A percentile compares a stretch with the other conserved stretches of the same genome.
These are phyloP conservation scores for Aspergillus sparsus DNA, from an alignment of 495 filamentous ascomycete species.

Conservation along the genomic window DNA sequence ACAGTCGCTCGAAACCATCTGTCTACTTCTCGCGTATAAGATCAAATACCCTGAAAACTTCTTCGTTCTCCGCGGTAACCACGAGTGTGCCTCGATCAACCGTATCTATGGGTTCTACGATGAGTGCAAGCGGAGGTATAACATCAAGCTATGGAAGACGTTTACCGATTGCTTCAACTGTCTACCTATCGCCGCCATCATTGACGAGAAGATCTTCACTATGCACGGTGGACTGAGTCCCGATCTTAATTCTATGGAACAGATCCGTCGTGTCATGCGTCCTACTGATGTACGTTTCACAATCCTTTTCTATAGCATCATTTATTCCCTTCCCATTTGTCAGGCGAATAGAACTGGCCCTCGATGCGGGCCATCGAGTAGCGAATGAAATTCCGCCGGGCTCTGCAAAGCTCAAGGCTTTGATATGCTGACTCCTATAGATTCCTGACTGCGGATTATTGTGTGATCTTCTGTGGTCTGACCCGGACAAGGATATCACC, in stretches of 20 bases:
- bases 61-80: constrained; percentile 97
- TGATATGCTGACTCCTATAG: constrained; percentile 61
- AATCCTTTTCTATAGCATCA: constrained; percentile 11
- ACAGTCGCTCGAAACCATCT: constrained; percentile 99
- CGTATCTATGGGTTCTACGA: constrained; percentile 99
- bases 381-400: constrained; percentile 33
- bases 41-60: constrained; percentile 99
- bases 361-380: constrained; percentile 5
- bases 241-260: constrained; percentile 99
- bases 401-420: constrained; percentile 43
- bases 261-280: constrained; percentile 98
- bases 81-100: constrained; percentile 99
- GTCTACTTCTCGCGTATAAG: constrained; percentile 97
- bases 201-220: constrained; percentile 99
- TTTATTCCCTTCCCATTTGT: constrained; percentile 7
- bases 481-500: constrained; percentile 99
- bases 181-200: constrained; percentile 98
- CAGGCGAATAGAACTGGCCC: constrained; percentile 7
- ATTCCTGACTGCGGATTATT: constrained; percentile 98
- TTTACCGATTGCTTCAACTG: constrained; percentile 99
- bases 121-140: constrained; percentile 98
- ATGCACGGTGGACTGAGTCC: constrained; percentile 99
- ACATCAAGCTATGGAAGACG: constrained; percentile 99
- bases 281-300: constrained; percentile 85
- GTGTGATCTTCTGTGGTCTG: constrained; percentile 97